Evolutionary conservation across 352 stramenopile species (phyloP), one percentile per base, ranked within the genome.

Genomic region (Globisporangium iwayamae): DNA sequence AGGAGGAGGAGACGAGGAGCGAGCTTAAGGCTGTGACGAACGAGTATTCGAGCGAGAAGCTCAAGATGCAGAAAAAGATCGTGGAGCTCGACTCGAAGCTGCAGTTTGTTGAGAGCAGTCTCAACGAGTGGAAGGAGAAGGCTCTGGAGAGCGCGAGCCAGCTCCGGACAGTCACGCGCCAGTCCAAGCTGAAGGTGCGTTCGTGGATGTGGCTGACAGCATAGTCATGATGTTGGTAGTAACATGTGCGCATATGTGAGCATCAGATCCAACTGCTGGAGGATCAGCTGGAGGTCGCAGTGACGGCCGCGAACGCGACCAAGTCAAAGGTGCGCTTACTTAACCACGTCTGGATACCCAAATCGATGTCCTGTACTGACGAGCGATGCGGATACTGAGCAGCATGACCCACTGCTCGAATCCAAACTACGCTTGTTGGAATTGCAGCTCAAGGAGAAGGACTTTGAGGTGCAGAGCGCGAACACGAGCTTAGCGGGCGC

Each of bases 91-190:
- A 91, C 54, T 79, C 84, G 4, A 80, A 89, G 60, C 51, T 94
- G 43, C 67, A 79, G 39, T 80, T 92, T 55, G 77, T 91, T 0
- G 80, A 91, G 54, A 69, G 68, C 13, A 84, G 75, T 41, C 66
- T 93, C 56, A 76, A 75, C 43, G 81, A 91, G 58, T 92, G 83
- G 81, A 84, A 83, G 45, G 83, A 91, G 48, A 83, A 89, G 50
- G 82, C 82, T 2, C 50, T 91, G 11, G 86, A 93, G 48, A 67
- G 67, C 16, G 73, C 55, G 30, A 85, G 66, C 32, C 68, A 91
- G 55, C 56, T 90, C 20, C 78, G 78, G 4, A 65, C 71, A 1
- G 53, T 73, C 20, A 75, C 66, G 41, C 67, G 74, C 10, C 73
- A 87, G 68, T 80, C 78, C 11, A 72, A 79, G 6, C 62, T 90